phyloP scores from a whole-genome alignment of 2,329 filamentous ascomycete species.

The Colletotrichum tamarilloi region DNA sequence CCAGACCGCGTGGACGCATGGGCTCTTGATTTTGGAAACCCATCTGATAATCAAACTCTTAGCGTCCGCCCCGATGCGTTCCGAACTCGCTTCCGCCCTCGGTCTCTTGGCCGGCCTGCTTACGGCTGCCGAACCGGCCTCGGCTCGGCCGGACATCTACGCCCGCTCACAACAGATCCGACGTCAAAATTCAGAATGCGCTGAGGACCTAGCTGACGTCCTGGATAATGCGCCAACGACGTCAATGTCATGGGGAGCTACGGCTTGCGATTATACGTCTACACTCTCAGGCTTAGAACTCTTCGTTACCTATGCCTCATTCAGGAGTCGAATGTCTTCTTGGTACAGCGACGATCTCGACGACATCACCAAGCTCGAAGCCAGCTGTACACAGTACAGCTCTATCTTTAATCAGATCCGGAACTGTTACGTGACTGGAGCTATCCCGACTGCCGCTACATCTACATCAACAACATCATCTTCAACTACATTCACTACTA shows the following conservation, averaged over 20 bases:
- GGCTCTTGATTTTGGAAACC: background rate
- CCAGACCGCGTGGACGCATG: background rate
- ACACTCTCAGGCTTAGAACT: slow-evolving; percentile 29
- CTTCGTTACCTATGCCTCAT: slow-evolving; percentile 15
- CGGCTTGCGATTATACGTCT: slow-evolving; percentile 30
- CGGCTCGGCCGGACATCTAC: slow-evolving; percentile 18
- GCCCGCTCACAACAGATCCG: slow-evolving; percentile 19
- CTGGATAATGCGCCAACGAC: slow-evolving; percentile 24
- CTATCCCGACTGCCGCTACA: background rate
- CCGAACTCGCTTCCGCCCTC: slow-evolving; percentile 14
- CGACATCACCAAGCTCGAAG: slow-evolving; percentile 25
- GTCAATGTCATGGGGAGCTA: slow-evolving; percentile 18
- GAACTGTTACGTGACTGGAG: slow-evolving; percentile 30
- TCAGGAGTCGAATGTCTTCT: slow-evolving; percentile 24
- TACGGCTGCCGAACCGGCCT: background rate
- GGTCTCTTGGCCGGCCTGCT: slow-evolving; percentile 19
- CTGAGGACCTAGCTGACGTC: slow-evolving; percentile 26
- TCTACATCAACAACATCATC: slow-evolving; percentile 5
- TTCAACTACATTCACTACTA: background rate
- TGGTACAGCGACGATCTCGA: slow-evolving; percentile 31
- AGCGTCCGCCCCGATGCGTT: slow-evolving; percentile 4
- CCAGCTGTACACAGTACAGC: slow-evolving; percentile 25
- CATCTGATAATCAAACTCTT: background rate
- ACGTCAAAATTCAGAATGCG: slow-evolving; percentile 15
- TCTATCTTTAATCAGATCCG: slow-evolving; percentile 16